Percentiles rank a stretch among this genome's conserved stretches.
phyloP scores from a whole-genome alignment of 306 rosid species.

The Lagenaria siceraria region DNA sequence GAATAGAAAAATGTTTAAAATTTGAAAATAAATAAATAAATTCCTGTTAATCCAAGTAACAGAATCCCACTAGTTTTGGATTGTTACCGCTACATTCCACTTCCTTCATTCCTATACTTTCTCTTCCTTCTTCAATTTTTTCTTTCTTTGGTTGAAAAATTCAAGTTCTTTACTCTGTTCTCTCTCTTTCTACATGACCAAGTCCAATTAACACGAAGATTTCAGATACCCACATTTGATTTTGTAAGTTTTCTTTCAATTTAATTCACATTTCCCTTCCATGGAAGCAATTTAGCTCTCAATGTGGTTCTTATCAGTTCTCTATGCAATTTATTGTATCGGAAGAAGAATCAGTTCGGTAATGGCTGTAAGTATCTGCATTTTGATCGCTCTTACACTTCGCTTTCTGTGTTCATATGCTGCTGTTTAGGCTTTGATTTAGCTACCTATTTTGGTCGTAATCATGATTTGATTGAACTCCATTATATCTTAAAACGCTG shows the following conservation, averaged over 20 bases:
- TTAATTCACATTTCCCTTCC: not conserved
- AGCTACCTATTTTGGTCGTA: not conserved
- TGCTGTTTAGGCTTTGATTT: not conserved
- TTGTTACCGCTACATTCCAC: not conserved
- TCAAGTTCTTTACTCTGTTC: not conserved
- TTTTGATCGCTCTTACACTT: not conserved
- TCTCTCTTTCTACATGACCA: not conserved
- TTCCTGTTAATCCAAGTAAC: not conserved
- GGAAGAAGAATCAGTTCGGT: not conserved
- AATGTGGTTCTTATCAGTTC: not conserved
- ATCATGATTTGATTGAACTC: not conserved
- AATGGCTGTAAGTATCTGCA: not conserved
- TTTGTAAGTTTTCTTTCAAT: not conserved
- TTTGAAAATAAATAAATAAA: not conserved
- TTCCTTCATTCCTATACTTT: not conserved
- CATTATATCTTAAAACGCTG: not conserved
- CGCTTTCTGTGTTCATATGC: too few species aligned
- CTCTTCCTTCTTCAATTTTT: not conserved
- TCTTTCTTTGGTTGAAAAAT: not conserved
- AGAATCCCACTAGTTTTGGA: not conserved
- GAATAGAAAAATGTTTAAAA: not conserved
- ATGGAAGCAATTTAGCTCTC: not conserved
- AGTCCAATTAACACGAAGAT: not conserved
- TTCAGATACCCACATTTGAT: not conserved
- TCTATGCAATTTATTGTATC: not conserved